These are phyloP conservation scores for Magnaporthiopsis incrustans DNA, from an alignment of 2,329 filamentous ascomycete species.

Conservation along the genomic window DNA sequence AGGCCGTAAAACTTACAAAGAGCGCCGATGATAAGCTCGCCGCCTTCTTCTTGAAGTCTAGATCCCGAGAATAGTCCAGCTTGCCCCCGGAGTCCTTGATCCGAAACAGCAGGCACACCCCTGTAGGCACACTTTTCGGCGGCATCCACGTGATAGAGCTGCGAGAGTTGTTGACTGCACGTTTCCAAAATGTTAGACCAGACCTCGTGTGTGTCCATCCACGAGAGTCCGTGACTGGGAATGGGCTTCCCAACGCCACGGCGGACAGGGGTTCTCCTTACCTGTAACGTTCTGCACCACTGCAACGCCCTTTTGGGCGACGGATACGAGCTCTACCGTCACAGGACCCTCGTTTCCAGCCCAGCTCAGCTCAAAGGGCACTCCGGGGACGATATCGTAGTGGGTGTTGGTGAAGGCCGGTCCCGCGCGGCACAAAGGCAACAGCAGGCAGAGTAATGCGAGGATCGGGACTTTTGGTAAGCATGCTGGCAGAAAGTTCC, in stretches of 20 bases:
- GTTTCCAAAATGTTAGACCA: neutral
- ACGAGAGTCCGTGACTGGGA: neutral
- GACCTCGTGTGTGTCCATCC: neutral
- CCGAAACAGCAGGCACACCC: neutral
- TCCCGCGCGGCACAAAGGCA: neutral
- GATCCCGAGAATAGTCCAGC: neutral
- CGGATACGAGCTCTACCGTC: neutral
- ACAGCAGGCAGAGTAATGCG: neutral
- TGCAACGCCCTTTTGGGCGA: neutral
- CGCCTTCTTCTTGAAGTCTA: neutral
- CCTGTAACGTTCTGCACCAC: neutral
- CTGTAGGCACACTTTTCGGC: neutral
- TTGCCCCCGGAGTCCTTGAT: neutral
- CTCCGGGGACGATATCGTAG: neutral
- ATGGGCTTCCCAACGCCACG: too few species aligned
- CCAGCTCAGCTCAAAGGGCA: neutral
- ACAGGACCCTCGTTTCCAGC: neutral
- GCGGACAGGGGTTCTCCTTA: neutral
- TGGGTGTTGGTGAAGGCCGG: neutral
- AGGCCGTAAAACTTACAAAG: neutral
- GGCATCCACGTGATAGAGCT: neutral
- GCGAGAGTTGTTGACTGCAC: neutral
- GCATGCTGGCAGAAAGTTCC: neutral
- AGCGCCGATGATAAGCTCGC: neutral
- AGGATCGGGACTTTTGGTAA: neutral